Base-by-base conservation (phyloP, 768 basidiomycete genomes). In the Paxillus ammoniavirescens region DNA sequence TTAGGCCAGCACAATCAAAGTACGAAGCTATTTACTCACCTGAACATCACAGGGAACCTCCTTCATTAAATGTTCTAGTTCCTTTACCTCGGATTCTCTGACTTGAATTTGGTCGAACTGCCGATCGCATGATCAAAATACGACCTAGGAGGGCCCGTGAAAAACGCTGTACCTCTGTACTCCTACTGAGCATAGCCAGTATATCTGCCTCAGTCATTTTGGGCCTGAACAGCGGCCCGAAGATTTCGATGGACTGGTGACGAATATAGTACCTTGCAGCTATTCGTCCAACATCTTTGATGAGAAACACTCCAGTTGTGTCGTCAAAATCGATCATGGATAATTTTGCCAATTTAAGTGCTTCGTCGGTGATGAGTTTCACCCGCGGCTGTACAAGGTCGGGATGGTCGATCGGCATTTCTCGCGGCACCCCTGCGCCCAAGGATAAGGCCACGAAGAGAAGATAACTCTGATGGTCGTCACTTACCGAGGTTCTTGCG, bases 221-320 rank as follows among this genome's bases (percentile, higher is more conserved):
- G 1, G 84, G 79, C 47, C 83, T 78, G 71, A 98, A 91, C 54
- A 80, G 71, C 56, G 80, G 71, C 69, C 89, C 91, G 77, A 96
- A 98, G 6, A 90, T 82, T 68, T 92, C 91, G 35, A 98, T 86
- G 4, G 91, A 93, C 42, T 82, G 73, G 67, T 92, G 74, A 17
- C 89, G 83, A 65, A 99, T 89, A 71, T 98, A 99, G 70, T 97
- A 99, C 71, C 90, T 95, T 4, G 96, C 93, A 0, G 97, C 94
- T 61, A 98, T 95, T 58, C 93, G 77, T n/a, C 97, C 97, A 2
- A 96, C 72, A 58, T 97, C 95, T n/a, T 89, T 92, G 59, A 87
- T 83, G 2, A 78, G 73, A 52, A 97, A 86, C 2, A 78, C 71
- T 12, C 81, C 83, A 5, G 74, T 78, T 0, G 67, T 66, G 35